Conservation (phyloP, 352 stramenopile genomes). For the Phytophthora podocarpi region DNA sequence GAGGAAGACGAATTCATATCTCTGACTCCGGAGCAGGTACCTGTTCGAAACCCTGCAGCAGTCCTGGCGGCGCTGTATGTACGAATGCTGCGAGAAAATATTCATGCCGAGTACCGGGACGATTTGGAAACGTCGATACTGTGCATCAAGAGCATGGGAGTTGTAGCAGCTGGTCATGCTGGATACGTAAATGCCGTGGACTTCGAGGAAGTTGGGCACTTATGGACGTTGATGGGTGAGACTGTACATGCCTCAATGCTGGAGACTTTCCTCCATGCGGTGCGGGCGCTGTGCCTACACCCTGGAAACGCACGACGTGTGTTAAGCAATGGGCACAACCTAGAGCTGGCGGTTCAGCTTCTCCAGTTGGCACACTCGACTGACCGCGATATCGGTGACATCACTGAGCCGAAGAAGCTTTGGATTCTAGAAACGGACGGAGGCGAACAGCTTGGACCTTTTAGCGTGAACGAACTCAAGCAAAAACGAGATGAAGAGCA, state of each 20-base stretch:
- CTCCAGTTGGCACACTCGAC: constrained; percentile 68
- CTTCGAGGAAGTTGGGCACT: constrained; percentile 75
- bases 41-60: constrained; percentile 51
- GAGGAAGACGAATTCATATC: constrained; percentile 62
- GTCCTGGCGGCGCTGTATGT: constrained; percentile 72
- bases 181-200: constrained; percentile 39
- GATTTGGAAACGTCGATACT: constrained; percentile 66
- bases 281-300: constrained; percentile 61
- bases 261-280: constrained; percentile 52
- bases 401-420: constrained; percentile 39
- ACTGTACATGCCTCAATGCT: constrained; percentile 69
- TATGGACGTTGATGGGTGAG: constrained; percentile 65
- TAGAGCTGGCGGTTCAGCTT: constrained; percentile 63
- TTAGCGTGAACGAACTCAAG: constrained; percentile 60
- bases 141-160: constrained; percentile 66
- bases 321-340: constrained; percentile 40
- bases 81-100: constrained; percentile 77
- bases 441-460: constrained; percentile 34
- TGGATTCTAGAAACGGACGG: constrained; percentile 49
- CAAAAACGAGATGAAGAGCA: constrained; percentile 39
- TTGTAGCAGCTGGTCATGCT: constrained; percentile 64
- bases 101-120: constrained; percentile 67
- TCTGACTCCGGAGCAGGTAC: constrained; percentile 60
- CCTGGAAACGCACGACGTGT: constrained; percentile 59
- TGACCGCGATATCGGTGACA: constrained; percentile 32